Base-by-base conservation (phyloP, 345 rosid genomes). In the Aquilaria sinensis region DNA sequence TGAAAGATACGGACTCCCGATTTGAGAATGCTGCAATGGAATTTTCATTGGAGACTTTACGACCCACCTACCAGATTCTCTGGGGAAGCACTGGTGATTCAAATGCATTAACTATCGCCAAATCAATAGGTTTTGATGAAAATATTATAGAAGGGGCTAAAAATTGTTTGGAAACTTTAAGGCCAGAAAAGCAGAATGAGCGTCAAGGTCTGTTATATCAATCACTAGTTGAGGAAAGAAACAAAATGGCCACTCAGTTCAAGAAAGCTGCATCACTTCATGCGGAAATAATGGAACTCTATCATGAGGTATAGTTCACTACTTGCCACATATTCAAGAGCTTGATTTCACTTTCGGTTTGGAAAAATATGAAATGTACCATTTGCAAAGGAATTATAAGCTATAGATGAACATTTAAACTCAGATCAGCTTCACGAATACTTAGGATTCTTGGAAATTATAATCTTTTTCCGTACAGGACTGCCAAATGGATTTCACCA, bases 1-100 rank as follows among this genome's bases (percentile, higher is more conserved):
- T 90, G 63, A 93, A 86, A 76, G 97, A 88, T 52, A 81, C 78
- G 56, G 96, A 86, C 50, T 47, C 75, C 23, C 87, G 49, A 32
- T 93, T 84, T 72, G 84, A 85, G 74, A 93, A 90, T 71, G 98
- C 98, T 45, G 97, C 97, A 31, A 88, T 82, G 90, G 97, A 88
- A 70, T 90, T 93, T 73, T 93, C 89, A n/a, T 72, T 83, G 75
- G 86, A 90, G 75, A 85, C 96, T 41, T 75, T 90, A 69, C 89
- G 74, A 65, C 94, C 97, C 58, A 93, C 96, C 5, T 93, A 76
- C 63, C 79, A 74, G 68, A 76, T 93, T 60, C 87, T 85, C 4
- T 89, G 94, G 98, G 98, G 98, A 57, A 76, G 82, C 60, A 70
- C 83, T 7, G 98, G 98, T 61, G 77, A 73, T 70, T 93, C 98